Conservation (phyloP, 2,329 filamentous ascomycete genomes). For the Scortechinia acanthostroma region DNA sequence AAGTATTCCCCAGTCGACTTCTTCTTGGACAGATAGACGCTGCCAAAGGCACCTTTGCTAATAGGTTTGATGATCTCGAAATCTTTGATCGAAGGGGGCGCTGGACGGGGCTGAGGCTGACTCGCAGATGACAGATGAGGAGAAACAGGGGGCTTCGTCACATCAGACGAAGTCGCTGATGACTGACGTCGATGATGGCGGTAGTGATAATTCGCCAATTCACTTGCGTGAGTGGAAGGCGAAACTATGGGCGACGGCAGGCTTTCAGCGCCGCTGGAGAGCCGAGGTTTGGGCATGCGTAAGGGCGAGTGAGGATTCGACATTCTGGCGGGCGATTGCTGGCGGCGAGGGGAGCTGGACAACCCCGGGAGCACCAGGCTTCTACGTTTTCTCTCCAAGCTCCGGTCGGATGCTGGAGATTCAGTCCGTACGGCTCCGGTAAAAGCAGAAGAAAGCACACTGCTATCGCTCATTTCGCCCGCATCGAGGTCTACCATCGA, state of each 20-base stretch:
- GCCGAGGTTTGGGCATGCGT: constrained; percentile 74
- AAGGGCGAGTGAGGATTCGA: constrained; percentile 77
- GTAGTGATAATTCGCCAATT: constrained; percentile 27
- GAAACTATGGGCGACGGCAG: constrained; percentile 16
- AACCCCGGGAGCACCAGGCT: constrained; percentile 75
- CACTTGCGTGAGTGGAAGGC: constrained; percentile 38
- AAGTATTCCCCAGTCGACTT: constrained; percentile 98
- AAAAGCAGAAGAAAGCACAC: constrained; percentile 72
- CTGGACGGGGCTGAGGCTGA: constrained; percentile 76
- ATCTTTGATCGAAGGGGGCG: constrained; percentile 94
- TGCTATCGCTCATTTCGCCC: constrained; percentile 80
- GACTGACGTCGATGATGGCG: constrained; percentile 82
- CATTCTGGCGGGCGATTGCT: constrained; percentile 78
- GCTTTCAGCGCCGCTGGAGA: neutral
- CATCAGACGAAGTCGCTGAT: constrained; percentile 73
- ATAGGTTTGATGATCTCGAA: constrained; percentile 99
- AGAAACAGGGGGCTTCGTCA: constrained; percentile 68
- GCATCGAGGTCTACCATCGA: constrained; percentile 77
- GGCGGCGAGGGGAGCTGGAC: constrained; percentile 71
- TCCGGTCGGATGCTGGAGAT: constrained; percentile 83
- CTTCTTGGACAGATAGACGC: constrained; percentile 96
- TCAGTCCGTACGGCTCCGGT: constrained; percentile 68
- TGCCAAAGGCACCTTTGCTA: constrained; percentile 96
- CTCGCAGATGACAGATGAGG: constrained; percentile 72
- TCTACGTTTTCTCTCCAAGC: constrained; percentile 68